Percentiles rank a stretch among this genome's conserved stretches.
Evolutionary conservation across 2,329 filamentous ascomycete genomes (phyloP).

Genomic region (Apiospora rasikravindrae): DNA sequence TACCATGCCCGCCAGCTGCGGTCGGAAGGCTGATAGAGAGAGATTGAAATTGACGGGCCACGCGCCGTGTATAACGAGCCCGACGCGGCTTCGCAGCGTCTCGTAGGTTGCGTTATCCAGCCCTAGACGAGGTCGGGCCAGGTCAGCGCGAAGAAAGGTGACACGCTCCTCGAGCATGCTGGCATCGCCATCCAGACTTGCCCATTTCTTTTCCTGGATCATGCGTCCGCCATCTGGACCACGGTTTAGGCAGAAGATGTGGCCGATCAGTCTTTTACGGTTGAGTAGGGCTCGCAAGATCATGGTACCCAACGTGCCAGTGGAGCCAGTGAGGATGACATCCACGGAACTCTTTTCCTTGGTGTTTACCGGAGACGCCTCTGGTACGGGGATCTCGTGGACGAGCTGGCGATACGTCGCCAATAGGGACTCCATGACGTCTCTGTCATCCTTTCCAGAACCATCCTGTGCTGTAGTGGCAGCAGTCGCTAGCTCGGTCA

Average conservation of each 20-base stretch:
- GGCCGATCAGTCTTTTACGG: conserved; percentile 23
- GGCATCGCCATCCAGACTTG: conserved; percentile 19
- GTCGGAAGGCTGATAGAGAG: conserved; percentile 26
- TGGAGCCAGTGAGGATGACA: conserved; percentile 37
- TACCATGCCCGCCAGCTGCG: conserved; percentile 30
- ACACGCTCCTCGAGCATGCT: conserved; percentile 25
- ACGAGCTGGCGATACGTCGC: neutral
- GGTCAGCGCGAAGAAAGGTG: conserved; percentile 30
- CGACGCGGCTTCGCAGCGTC: conserved; percentile 22
- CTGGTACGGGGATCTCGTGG: neutral
- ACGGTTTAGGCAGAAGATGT: conserved; percentile 38
- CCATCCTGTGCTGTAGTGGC: neutral
- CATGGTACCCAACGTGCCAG: conserved; percentile 32
- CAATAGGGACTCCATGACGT: neutral
- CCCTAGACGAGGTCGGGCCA: conserved; percentile 27
- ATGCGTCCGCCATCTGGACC: conserved; percentile 25
- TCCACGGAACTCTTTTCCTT: conserved; percentile 11
- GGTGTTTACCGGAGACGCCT: neutral
- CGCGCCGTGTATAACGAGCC: conserved; percentile 32
- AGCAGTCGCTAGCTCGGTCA: neutral
- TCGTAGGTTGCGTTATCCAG: conserved; percentile 27
- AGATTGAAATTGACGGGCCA: conserved; percentile 37
- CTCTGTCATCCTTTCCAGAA: neutral
- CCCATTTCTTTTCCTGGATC: conserved; percentile 20
- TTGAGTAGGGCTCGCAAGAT: conserved; percentile 27